Base-by-base conservation (phyloP, 768 basidiomycete species). In the Imleria badia region DNA sequence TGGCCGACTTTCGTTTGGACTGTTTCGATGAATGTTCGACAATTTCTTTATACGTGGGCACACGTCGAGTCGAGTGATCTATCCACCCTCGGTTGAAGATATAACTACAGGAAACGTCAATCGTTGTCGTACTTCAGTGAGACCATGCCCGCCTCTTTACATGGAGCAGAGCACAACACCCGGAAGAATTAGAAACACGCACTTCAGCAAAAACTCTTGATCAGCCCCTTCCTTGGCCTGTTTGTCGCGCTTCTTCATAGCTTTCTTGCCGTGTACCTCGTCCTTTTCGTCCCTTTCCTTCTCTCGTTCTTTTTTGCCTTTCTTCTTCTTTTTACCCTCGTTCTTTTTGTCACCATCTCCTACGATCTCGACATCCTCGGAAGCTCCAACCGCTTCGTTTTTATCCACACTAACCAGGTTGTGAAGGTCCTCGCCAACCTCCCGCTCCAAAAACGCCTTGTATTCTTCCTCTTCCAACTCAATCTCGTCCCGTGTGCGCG, bases 11-110 rank as follows among this genome's bases (percentile, higher is more conserved):
- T 36, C 48, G 39, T 58, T 54, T 71, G 36, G 63, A 63, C 1
- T 10, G 40, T 65, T 72, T 67, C 6, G 73, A 59, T 10, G 66
- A 70, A 6, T 76, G 72, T 19, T 60, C 69, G 2, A 88, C 86
- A 22, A 97, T 77, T 69, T 98, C 94, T 35, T 81, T 73, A 67
- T 95, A 94, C 0, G 94, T 95, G 1, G 95, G 96, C 3, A 94
- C 75, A 51, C 84, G 86, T 14, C 81, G 77, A 20, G 81, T 74
- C 2, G 86, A 77, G 45, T 80, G 83, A 71, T 98, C 97, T 45
- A 99, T 85, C 97, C 97, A 99, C 2, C 96, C 97, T 29, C 97
- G 91, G 69, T 96, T 95, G 20, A 98, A 77, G 60, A 99, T 97
- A 70, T 97, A 99, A 71, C 95, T 98, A 63, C 6, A 9, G 1